Evolutionary conservation across 164 flowering plant species (phyloP), one percentile per base, ranked within the genome.

Genomic region (Hamamelis virginiana): DNA sequence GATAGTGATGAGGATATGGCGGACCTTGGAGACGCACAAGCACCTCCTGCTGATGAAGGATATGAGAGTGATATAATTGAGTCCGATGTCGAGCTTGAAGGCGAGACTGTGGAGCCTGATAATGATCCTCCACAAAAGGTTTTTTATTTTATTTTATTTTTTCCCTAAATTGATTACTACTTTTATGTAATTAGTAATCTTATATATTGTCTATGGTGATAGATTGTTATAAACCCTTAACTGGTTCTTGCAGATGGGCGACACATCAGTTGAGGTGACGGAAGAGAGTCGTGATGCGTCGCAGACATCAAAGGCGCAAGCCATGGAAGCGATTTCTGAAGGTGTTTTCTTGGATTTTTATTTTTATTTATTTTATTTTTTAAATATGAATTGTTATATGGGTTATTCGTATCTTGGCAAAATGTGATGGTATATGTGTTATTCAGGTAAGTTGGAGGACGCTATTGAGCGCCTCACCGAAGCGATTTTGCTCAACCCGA

Each of bases 121-220:
- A 72, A 90, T 77, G 97, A 92, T 58, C 89, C 94, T 75, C 93
- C 96, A 0, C 97, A 95, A 68, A 86, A 90, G 91, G 98, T 92
- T 19, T 15, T 28, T 51, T n/a, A n/a, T n/a, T n/a, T n/a, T n/a
- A n/a, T 22, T 26, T 4, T 5, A 41, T 59, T 48, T 4, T 1
- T 22, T 66, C 25, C 18, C n/a, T 44, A 65, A 51, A 5, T 50
- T 1, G 46, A 15, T 18, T n/a, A n/a, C n/a, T n/a, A n/a, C n/a
- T 62, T 9, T 44, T 0, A 8, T 48, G 46, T 14, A 25, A 19
- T 22, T 18, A 2, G 13, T 44, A 62, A 33, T 14, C 38, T n/a
- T 5, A 62, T 46, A 18, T 59, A 48, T 16, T 56, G 8, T 47
- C 3, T 63, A 18, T 55, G 50, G 5, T 57, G 53, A 43, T 48